These are phyloP conservation scores for Fragilaria crotonensis DNA, from an alignment of 108 stramenopile genomes.

Conservation along the genomic window DNA sequence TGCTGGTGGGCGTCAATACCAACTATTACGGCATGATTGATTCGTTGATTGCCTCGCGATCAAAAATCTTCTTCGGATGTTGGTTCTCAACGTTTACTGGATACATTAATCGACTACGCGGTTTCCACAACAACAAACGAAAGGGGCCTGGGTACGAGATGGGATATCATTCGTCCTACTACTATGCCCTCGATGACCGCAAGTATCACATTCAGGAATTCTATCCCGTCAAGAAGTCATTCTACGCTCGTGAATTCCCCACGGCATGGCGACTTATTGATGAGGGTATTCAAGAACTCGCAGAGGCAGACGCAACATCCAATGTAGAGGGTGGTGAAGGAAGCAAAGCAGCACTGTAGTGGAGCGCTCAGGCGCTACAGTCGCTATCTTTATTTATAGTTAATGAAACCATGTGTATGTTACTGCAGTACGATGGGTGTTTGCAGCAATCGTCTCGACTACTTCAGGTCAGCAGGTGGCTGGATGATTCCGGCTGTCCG, in stretches of 20 bases:
- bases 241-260: slow-evolving; percentile 51
- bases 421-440: too few relatives aligned
- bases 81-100: slow-evolving; percentile 66
- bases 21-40: slow-evolving; percentile 70
- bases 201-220: slow-evolving; percentile 30
- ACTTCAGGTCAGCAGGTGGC: too few relatives aligned
- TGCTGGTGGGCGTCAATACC: slow-evolving; percentile 39
- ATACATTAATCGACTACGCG: slow-evolving; percentile 75
- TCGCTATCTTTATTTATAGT: too few relatives aligned
- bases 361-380: too few relatives aligned
- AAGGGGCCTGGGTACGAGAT: slow-evolving; percentile 46
- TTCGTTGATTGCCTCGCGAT: slow-evolving; percentile 52
- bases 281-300: slow-evolving; percentile 17
- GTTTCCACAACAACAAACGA: slow-evolving; percentile 51
- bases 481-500: too few relatives aligned
- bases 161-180: slow-evolving; percentile 47
- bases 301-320: not conserved
- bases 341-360: too few relatives aligned
- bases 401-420: too few relatives aligned
- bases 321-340: not conserved
- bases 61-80: slow-evolving; percentile 52
- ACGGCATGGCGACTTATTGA: slow-evolving; percentile 80
- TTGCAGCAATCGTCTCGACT: too few relatives aligned
- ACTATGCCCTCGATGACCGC: slow-evolving; percentile 30
- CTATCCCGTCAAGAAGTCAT: slow-evolving; percentile 23